Base-by-base conservation (phyloP, 176 grass and related monocot species). In the Panicum miliaceum region DNA sequence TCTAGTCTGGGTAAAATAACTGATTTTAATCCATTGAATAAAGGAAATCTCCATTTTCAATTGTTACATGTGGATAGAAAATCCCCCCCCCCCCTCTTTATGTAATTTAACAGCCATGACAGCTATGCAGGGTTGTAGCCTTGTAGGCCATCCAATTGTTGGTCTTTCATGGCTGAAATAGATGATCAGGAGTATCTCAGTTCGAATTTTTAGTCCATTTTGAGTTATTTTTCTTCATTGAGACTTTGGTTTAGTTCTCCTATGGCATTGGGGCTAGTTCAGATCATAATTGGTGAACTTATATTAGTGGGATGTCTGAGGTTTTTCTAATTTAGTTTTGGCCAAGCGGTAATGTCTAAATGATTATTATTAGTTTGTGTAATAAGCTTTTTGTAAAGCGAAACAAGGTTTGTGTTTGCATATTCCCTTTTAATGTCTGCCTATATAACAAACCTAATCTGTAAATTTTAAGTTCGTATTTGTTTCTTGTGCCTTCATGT, bases 351-450 rank as follows among this genome's bases (percentile, higher is more conserved):
- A 56, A 63, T 68, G 5, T 78, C 60, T 12, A 7, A 86, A 64
- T 56, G 25, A 16, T 68, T 37, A 27, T 34, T 43, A 76, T 48
- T 81, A 43, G 46, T 71, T 71, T 22, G 13, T 7, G 4, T 42
- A n/a, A 15, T 22, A 52, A 70, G 1, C 1, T 56, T 56, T 36
- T 75, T 76, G 27, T 27, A 16, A 11, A 22, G 7, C 2, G 57
- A 65, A 80, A 27, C 4, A 81, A 59, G 59, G 37, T 81, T 58
- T 13, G 79, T 47, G 18, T 14, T 74, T 86, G 52, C 12, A 63
- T 83, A 68, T 82, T 74, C 37, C 7, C 11, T 68, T 78, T 58
- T 78, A 59, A 41, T 26, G 5, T 0, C 12, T 48, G 3, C 15
- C 19, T 52, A 42, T 43, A 12, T 16, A 68, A 79, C 22, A 52